A percentile compares a stretch with the other conserved stretches of the same genome.
Evolutionary conservation across 1,139 yeast species (phyloP).

Genomic region (Geotrichum candidum): DNA sequence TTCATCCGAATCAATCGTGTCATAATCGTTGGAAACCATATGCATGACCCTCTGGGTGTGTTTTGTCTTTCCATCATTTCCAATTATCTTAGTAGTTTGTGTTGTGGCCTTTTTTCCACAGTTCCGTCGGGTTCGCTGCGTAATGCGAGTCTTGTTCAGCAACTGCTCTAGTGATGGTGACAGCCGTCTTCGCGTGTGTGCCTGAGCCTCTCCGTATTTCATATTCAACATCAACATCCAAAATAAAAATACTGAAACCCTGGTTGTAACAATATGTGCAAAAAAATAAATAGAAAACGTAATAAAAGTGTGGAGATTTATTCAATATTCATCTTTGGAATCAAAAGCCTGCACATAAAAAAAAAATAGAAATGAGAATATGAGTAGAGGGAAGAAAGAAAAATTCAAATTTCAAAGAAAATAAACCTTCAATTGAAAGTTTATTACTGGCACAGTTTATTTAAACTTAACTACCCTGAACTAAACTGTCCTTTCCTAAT

Average conservation of each 20-base stretch:
- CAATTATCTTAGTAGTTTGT: neutral
- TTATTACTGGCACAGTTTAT: no score
- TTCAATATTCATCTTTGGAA: no score
- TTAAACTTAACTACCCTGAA: no score
- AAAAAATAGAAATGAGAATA: no score
- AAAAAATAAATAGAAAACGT: no score
- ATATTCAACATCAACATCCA: neutral
- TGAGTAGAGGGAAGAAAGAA: no score
- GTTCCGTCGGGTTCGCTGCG: neutral
- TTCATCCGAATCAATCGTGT: neutral
- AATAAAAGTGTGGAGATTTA: no score
- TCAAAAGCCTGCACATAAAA: no score
- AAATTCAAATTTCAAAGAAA: no score
- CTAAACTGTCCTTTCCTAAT: no score
- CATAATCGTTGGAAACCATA: neutral
- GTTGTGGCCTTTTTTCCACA: neutral
- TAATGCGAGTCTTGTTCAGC: neutral
- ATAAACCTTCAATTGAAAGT: no score
- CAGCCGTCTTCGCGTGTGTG: neutral
- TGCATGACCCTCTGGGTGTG: neutral
- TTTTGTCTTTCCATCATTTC: neutral
- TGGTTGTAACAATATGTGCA: neutral
- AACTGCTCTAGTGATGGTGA: neutral
- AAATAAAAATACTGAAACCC: neutral
- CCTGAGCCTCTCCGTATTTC: neutral